Percentiles rank a stretch among this genome's conserved stretches.
These are phyloP conservation scores for thale cress (Arabidopsis thaliana) DNA, from an alignment of 345 rosid species.

Conservation along the genomic window TAIR10.1 NC_003075.7:141001-141500, in stretches of 20 bases:
- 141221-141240: background rate
- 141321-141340: background rate
- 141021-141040: background rate
- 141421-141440: background rate
- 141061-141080: background rate
- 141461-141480: background rate
- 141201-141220: background rate
- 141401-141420: no score
- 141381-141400: background rate
- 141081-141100: background rate
- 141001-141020: background rate
- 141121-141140: background rate
- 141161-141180: background rate
- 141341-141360: background rate
- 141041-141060: background rate
- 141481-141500: conserved; percentile 5
- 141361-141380: background rate
- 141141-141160: background rate
- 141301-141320: background rate
- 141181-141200: background rate
- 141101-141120: background rate
- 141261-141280: background rate
- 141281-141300: background rate
- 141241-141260: background rate
- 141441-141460: background rate